phyloP scores from a whole-genome alignment of 768 basidiomycete species.

The Phaeotremella skinneri region DNA sequence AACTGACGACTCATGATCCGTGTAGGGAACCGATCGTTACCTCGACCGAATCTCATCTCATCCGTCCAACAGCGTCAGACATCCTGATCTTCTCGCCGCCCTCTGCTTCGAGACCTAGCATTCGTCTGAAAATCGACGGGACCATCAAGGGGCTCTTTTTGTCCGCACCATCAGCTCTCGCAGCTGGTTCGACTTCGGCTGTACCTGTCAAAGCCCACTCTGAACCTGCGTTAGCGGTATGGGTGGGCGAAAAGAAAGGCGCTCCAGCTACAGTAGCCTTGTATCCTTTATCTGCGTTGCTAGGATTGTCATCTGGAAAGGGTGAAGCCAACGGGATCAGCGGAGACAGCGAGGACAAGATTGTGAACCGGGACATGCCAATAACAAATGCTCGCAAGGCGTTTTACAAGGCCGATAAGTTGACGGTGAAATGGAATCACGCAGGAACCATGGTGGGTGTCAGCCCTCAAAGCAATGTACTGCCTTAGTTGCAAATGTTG shows the following conservation, averaged over 20 bases:
- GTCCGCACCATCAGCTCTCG: conserved; percentile 32
- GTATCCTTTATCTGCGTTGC: conserved; percentile 62
- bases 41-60: conserved; percentile 43
- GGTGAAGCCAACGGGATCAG: conserved; percentile 2
- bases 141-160: conserved; percentile 42
- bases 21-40: conserved; percentile 50
- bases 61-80: conserved; percentile 39
- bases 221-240: conserved; percentile 67
- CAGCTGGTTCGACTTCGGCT: conserved; percentile 32
- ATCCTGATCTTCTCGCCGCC: conserved; percentile 53
- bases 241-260: conserved; percentile 93
- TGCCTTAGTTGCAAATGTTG: conserved; percentile 2
- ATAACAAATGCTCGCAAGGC: conserved; percentile 72
- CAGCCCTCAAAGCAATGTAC: neutral
- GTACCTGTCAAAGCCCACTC: conserved; percentile 32
- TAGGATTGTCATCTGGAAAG: conserved; percentile 27
- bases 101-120: conserved; percentile 31
- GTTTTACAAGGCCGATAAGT: conserved; percentile 93
- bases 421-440: conserved; percentile 92
- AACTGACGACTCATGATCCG: neutral
- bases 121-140: conserved; percentile 36
- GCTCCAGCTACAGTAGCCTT: conserved; percentile 84
- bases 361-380: conserved; percentile 56
- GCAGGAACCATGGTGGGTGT: conserved; percentile 78
- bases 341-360: conserved; percentile 25